phyloP scores from a whole-genome alignment of 257 asterid genomes.

The Solanum boliviense region DNA sequence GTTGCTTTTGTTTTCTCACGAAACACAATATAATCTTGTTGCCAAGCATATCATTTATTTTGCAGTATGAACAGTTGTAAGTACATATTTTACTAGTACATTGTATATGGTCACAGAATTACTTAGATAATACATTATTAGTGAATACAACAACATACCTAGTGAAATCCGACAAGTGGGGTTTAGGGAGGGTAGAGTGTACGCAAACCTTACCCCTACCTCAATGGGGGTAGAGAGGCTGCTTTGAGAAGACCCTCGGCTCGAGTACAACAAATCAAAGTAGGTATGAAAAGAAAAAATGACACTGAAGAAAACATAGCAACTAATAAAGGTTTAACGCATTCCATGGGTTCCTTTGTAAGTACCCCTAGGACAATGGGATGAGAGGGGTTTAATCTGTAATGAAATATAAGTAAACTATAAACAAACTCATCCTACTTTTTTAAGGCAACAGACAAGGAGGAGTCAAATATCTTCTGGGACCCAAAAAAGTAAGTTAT shows the following conservation, averaged over 20 bases:
- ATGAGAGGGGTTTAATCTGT: conserved; percentile 14
- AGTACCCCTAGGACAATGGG: conserved; percentile 5
- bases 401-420: conserved; percentile 35
- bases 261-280: background rate
- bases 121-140: background rate
- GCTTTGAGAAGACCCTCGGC: background rate
- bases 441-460: conserved; percentile 15
- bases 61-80: background rate
- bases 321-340: background rate
- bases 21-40: background rate
- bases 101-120: background rate
- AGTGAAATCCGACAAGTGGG: background rate
- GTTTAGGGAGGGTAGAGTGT: background rate
- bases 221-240: background rate
- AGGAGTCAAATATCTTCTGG: conserved; percentile 13
- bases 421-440: conserved; percentile 13
- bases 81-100: background rate
- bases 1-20: background rate
- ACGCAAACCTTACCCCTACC: background rate
- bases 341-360: background rate
- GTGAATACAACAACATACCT: background rate
- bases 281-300: background rate
- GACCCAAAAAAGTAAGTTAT: conserved; percentile 19
- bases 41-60: background rate
- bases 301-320: background rate